These are phyloP conservation scores for Phytophthora citricola DNA, from an alignment of 352 stramenopile species.

Conservation along the genomic window DNA sequence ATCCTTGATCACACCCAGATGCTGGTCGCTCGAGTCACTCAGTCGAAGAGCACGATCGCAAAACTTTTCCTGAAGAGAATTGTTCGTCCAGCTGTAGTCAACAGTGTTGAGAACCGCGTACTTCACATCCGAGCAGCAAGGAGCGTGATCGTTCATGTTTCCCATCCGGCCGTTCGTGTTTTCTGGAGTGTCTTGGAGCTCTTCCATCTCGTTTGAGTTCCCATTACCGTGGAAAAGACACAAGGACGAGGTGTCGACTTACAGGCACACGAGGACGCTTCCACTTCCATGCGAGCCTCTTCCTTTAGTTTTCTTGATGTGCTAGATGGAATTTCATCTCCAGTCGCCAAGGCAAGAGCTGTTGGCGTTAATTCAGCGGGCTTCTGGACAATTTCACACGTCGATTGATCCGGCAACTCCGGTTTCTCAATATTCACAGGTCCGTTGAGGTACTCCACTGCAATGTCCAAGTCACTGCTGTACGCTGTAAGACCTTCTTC, in stretches of 20 bases:
- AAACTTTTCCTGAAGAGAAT: conserved; percentile 25
- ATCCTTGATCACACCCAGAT: conserved; percentile 9
- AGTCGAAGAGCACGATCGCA: conserved; percentile 26
- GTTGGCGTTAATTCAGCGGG: conserved; percentile 13
- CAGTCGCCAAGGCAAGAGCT: conserved; percentile 17
- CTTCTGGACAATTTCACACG: conserved; percentile 8
- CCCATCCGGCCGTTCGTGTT: conserved; percentile 22
- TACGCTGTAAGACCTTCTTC: conserved; percentile 34
- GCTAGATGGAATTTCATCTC: conserved; percentile 1
- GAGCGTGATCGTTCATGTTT: conserved; percentile 25
- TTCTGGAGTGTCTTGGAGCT: conserved; percentile 24
- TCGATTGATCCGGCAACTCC: not conserved
- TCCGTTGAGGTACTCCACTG: conserved; percentile 30
- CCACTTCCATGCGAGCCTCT: conserved; percentile 13
- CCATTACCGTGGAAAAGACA: conserved; percentile 32
- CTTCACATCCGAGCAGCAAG: conserved; percentile 28
- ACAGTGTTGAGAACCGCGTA: conserved; percentile 29
- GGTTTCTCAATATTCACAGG: conserved; percentile 11
- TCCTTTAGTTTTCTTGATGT: conserved; percentile 15
- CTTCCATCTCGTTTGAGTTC: conserved; percentile 21
- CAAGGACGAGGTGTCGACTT: conserved; percentile 30
- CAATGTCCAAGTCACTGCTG: conserved; percentile 44
- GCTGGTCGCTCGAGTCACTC: conserved; percentile 10
- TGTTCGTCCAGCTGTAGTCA: conserved; percentile 24
- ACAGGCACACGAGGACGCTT: conserved; percentile 12